These are phyloP conservation scores for Myochromella boudieri DNA, from an alignment of 768 basidiomycete species.

Conservation along the genomic window DNA sequence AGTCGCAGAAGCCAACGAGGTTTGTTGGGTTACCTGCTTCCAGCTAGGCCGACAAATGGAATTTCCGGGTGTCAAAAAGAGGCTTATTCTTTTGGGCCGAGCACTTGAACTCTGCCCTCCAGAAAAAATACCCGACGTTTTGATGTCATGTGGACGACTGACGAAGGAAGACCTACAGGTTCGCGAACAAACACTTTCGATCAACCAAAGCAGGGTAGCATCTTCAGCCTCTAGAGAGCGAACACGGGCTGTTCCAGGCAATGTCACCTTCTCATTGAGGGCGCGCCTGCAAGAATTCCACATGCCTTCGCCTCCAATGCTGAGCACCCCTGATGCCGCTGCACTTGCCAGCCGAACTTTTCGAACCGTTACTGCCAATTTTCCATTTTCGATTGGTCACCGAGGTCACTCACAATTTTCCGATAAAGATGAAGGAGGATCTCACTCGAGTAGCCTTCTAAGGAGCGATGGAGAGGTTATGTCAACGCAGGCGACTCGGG, in stretches of 20 bases:
- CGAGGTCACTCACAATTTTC: constrained; percentile 37
- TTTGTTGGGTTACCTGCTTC: constrained; percentile 90
- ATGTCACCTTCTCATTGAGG: constrained; percentile 53
- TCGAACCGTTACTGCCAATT: constrained; percentile 71
- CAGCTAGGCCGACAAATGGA: constrained; percentile 84
- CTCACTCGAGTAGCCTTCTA: constrained; percentile 39
- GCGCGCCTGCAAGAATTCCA: constrained; percentile 64
- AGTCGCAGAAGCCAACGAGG: constrained; percentile 65
- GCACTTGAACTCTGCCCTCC: constrained; percentile 87
- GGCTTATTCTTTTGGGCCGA: constrained; percentile 71
- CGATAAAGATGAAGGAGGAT: constrained; percentile 42
- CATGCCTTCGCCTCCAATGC: constrained; percentile 66
- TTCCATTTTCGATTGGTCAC: constrained; percentile 61
- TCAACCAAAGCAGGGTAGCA: constrained; percentile 25
- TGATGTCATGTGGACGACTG: constrained; percentile 72
- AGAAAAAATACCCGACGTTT: constrained; percentile 75
- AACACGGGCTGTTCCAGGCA: constrained; percentile 25
- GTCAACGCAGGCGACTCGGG: constrained; percentile 72
- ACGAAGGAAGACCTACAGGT: constrained; percentile 63
- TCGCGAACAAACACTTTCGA: constrained; percentile 43
- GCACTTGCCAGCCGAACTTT: constrained; percentile 80
- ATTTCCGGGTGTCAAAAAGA: constrained; percentile 65
- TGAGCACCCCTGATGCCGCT: constrained; percentile 76
- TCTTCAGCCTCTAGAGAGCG: constrained; percentile 14
- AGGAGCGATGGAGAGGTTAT: constrained; percentile 58